A percentile compares a stretch with the other conserved stretches of the same genome.
Evolutionary conservation across 2,329 filamentous ascomycete genomes (phyloP).

Genomic region (Beauveria sp.): DNA sequence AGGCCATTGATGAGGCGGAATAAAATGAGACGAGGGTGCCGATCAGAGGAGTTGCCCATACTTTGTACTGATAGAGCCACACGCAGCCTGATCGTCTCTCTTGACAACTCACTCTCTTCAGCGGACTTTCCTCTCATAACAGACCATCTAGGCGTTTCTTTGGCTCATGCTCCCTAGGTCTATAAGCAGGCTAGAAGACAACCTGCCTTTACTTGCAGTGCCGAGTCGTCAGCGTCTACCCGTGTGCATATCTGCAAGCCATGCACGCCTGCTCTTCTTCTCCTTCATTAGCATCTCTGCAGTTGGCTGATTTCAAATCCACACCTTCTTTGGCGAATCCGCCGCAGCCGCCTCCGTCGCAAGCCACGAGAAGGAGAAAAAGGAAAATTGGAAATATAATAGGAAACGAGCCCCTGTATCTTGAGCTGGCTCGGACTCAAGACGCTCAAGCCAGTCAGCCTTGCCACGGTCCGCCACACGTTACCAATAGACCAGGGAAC

Average conservation of each 20-base stretch:
- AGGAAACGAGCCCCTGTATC: constrained; percentile 3
- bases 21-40: neutral
- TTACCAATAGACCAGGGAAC: neutral
- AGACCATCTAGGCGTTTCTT: neutral
- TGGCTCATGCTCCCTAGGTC: neutral
- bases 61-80: neutral
- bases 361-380: neutral
- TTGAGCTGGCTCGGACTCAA: neutral
- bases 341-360: neutral
- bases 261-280: too few species aligned
- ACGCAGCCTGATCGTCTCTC: neutral
- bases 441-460: constrained; percentile 4
- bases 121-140: neutral
- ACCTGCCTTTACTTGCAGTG: neutral
- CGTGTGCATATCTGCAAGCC: neutral
- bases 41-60: neutral
- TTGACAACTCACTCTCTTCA: too few species aligned
- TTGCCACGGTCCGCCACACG: neutral
- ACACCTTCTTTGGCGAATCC: neutral
- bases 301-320: neutral
- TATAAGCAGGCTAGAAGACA: neutral
- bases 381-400: neutral
- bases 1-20: neutral
- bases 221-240: neutral
- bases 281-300: neutral